Base-by-base conservation (phyloP, 148 eudicot species). In the Heliamphora exappendiculata region DNA sequence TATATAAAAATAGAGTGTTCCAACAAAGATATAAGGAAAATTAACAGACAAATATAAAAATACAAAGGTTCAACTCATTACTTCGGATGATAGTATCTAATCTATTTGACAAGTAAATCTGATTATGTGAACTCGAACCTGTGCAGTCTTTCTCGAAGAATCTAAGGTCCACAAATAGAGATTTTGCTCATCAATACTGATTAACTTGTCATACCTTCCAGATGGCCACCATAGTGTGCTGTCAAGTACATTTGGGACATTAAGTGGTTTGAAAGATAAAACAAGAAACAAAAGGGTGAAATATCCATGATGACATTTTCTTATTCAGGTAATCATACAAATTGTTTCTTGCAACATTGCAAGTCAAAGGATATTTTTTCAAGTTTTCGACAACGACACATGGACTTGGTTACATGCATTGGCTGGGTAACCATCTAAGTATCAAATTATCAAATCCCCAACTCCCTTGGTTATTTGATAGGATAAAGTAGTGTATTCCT, bases 221-320 rank as follows among this genome's bases (percentile, higher is more conserved):
- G 91, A 83, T 60, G 99, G 97, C 94, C 99, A 95, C 99, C 99
- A 95, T 16, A 95, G 88, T 62, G 89, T 89, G 80, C 99, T 94
- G 90, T 79, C 81, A 62, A 34, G 79, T 17, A 84, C 24, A 78
- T 54, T 42, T 36, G 67, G 49, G 39, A 47, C 49, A 74, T 81
- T 67, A 70, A 28, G 37, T 14, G 11, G 34, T n/a, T 69, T 31
- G 0, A 45, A 28, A 59, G 26, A 1, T 10, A 59, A 24, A 59
- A 24, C 34, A 59, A 47, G 11, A 45, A 50, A 5, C 7, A 12
- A 70, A 50, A 22, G 11, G 20, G 12, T 2, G 7, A 33, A 11
- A 62, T 62, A 31, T 29, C 19, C 37, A 62, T 62, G 7, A 62
- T 62, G 20, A 62, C 3, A 2, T 28, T 62, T 33, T 1, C 33